Conservation (phyloP, 2,329 filamentous ascomycete genomes). For the Arthrobotrys sinensis region DNA sequence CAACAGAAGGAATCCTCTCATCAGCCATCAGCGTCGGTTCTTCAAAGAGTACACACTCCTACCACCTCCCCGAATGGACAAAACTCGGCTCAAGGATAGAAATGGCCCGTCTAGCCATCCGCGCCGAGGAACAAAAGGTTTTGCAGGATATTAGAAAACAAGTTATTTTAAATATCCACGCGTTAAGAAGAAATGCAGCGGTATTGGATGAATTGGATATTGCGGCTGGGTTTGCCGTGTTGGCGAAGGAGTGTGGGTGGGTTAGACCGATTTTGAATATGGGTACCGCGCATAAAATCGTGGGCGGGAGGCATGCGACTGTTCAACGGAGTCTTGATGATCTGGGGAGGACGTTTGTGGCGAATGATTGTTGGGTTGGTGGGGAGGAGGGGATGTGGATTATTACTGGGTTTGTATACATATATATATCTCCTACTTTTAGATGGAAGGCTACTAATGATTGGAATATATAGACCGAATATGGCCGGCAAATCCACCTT, state of each 20-base stretch:
- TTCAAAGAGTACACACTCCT: constrained; percentile 86
- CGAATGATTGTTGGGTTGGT: constrained; percentile 89
- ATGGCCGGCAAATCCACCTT: constrained; percentile 99
- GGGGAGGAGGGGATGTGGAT: constrained; percentile 75
- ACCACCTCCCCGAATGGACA: constrained; percentile 88
- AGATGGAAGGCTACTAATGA: background rate
- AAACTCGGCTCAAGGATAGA: constrained; percentile 84
- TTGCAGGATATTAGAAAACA: constrained; percentile 81
- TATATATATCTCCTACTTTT: background rate
- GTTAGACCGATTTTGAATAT: constrained; percentile 80
- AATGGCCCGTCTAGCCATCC: constrained; percentile 81
- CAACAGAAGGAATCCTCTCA: constrained; percentile 68
- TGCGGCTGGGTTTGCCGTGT: constrained; percentile 83
- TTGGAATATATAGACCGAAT: constrained; percentile 79
- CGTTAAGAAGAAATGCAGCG: constrained; percentile 88
- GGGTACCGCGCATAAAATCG: constrained; percentile 78
- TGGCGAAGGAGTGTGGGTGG: constrained; percentile 82
- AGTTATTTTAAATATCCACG: constrained; percentile 86
- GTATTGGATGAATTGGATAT: constrained; percentile 95
- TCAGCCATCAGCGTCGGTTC: constrained; percentile 75
- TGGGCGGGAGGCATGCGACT: constrained; percentile 91
- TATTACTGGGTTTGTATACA: constrained; percentile 63
- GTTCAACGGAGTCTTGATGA: constrained; percentile 86
- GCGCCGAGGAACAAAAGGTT: constrained; percentile 85
- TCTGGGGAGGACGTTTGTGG: constrained; percentile 84